phyloP scores from a whole-genome alignment of 73 alveolate species.

The Stentor coeruleus region DNA sequence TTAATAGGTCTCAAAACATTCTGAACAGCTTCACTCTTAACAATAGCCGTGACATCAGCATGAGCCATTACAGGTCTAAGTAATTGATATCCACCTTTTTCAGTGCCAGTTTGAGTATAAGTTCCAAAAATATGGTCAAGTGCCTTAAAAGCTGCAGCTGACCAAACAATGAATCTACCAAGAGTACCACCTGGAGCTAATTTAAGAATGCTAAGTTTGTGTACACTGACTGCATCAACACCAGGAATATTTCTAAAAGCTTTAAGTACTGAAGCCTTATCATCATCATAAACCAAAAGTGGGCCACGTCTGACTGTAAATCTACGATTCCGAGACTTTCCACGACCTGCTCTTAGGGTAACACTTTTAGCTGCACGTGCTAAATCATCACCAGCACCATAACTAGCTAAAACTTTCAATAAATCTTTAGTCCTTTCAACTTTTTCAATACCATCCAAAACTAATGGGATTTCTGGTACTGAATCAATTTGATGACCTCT shows the following conservation, averaged over 20 bases:
- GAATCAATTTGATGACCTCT: conserved; percentile 96
- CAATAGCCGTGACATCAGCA: conserved; percentile 46
- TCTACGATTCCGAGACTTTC: conserved; percentile 92
- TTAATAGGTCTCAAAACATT: conserved; percentile 33
- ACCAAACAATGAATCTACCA: conserved; percentile 92
- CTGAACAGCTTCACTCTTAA: conserved; percentile 47
- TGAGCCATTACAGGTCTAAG: conserved; percentile 63
- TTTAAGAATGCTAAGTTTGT: conserved; percentile 84
- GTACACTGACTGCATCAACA: conserved; percentile 83
- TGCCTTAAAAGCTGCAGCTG: conserved; percentile 74
- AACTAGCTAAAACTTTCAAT: conserved; percentile 61
- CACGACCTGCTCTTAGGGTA: conserved; percentile 72
- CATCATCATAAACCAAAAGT: conserved; percentile 82
- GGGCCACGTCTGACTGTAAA: conserved; percentile 88
- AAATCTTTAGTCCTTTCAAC: conserved; percentile 88
- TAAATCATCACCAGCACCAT: conserved; percentile 86
- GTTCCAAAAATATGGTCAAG: conserved; percentile 76
- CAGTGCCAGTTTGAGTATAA: conserved; percentile 51
- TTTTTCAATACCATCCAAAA: conserved; percentile 84
- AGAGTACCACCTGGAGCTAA: conserved; percentile 96
- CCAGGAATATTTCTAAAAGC: conserved; percentile 95
- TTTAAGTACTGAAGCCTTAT: conserved; percentile 61
- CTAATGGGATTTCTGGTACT: conserved; percentile 97
- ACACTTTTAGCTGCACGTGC: conserved; percentile 44
- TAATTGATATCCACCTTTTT: conserved; percentile 70